Base-by-base conservation (phyloP, 2,329 filamentous ascomycete species). In the Aspergillus viridinutans region DNA sequence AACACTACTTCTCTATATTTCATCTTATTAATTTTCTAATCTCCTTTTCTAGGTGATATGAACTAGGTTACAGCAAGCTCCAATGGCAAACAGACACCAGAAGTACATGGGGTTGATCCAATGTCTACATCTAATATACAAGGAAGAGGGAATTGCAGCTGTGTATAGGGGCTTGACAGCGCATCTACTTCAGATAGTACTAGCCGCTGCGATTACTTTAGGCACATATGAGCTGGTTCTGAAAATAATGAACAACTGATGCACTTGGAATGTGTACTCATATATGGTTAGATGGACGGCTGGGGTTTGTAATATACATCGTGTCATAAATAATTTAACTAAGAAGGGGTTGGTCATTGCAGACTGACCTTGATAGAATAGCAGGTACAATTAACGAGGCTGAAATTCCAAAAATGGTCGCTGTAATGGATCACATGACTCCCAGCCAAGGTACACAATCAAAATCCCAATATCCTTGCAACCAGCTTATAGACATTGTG, bases 211-310 rank as follows among this genome's bases (percentile, higher is more conserved):
- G 42, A 71, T 74, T 48, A 73, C 72, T 0, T 67, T 74, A 29
- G 71, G 71, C 50, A 70, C 71, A 38, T 74, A 74, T 63, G 71
- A 74, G 60, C 69, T 73, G 59, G 71, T 74, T 51, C 63, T 73
- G 50, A 64, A 64, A 26, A 26, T 26, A 26, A 26, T 26, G 26
- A 26, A 26, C 26, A 26, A 7, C 26, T 26, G 26, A 26, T 26
- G 26, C 26, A 4, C 26, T 7, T 26, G 26, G 26, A 26, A 26
- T 26, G 4, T 26, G 4, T 26, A 26, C 26, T 26, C 7, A 7
- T 7, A 26, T 26, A 26, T 26, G 26, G 26, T 26, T 26, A 26
- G 26, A 26, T 6, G 26, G 26, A 26, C 5, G 26, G 26, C 5
- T 26, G 7, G 7, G 26, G 3, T 26, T 26, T 26, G 26, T 26